These are phyloP conservation scores for Stylonectria norvegica DNA, from an alignment of 2,329 filamentous ascomycete species.

Conservation along the genomic window DNA sequence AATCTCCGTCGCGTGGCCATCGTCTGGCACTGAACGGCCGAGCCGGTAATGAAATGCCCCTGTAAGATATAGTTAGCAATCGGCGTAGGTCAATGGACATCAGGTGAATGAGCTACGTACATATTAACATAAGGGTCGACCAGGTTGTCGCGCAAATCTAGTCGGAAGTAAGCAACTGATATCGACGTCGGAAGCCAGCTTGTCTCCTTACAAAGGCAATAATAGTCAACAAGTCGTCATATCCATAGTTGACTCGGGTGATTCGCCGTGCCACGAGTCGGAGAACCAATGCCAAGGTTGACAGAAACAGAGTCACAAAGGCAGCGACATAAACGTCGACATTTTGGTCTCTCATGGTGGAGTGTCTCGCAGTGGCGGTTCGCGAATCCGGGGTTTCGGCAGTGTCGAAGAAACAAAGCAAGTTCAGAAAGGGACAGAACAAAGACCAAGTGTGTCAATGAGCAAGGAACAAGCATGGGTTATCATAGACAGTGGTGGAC, in stretches of 20 bases:
- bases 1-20: constrained; percentile 15
- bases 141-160: neutral
- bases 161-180: constrained; percentile 8
- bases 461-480: too few relatives aligned
- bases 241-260: constrained; percentile 22
- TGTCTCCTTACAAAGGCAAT: constrained; percentile 23
- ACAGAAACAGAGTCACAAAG: constrained; percentile 18
- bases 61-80: neutral
- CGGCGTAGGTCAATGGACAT: neutral
- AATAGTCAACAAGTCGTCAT: constrained; percentile 19
- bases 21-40: neutral
- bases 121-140: neutral
- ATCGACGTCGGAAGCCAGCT: constrained; percentile 6
- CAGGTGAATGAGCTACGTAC: neutral
- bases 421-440: too few relatives aligned
- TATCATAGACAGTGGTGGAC: too few relatives aligned
- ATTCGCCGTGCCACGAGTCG: constrained; percentile 19
- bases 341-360: neutral
- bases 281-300: constrained; percentile 16
- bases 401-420: too few relatives aligned
- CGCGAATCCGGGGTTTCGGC: too few relatives aligned
- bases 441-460: too few relatives aligned
- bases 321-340: constrained; percentile 16
- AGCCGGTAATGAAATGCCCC: neutral
- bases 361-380: too few relatives aligned